Evolutionary conservation across 306 rosid genomes (phyloP), one percentile per base, ranked within the genome.

Genomic region (Lathyrus sativus): DNA sequence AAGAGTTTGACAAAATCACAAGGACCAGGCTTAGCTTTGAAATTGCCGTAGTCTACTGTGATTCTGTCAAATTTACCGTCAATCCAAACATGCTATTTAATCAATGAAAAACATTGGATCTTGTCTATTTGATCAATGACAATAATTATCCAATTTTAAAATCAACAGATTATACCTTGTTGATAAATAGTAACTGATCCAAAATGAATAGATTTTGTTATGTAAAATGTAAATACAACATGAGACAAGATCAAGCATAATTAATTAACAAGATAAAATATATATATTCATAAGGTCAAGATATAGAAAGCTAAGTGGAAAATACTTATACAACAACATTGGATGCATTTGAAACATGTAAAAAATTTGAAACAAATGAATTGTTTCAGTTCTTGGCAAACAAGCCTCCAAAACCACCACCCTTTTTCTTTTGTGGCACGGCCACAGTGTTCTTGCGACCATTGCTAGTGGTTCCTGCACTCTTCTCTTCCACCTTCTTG

Each of bases 401-500:
- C 5, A 90, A 83, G 29, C 97, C 95, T 42, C 95, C 97, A 63
- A 86, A 86, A 24, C 92, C 91, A 26, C 87, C 87, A 38, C 83
- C 85, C 64, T 90, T 85, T 84, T 90, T 90, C 90, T 90, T 87
- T 41, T 71, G 87, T 2, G 90, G 95, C 73, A 86, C 76, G 0
- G 78, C 82, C 41, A 84, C 92, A 0, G 96, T 62, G 77, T 76
- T 78, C 80, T 82, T 82, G 68, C 85, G 35, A 67, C 85, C 83
- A 37, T 13, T 56, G 41, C 62, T 31, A 54, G 72, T 45, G 17
- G 71, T 64, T 14, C 82, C 79, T 12, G 75, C 81, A 63, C 43
- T 83, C 86, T 85, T 85, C 31, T 75, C 95, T 38, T 91, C 95
- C 11, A 84, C 92, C 81, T 91, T 91, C 82, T 91, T 81, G 55